Evolutionary conservation across 208 protist species (phyloP).

Genomic region (Trypanosomatidae sp.): DNA sequence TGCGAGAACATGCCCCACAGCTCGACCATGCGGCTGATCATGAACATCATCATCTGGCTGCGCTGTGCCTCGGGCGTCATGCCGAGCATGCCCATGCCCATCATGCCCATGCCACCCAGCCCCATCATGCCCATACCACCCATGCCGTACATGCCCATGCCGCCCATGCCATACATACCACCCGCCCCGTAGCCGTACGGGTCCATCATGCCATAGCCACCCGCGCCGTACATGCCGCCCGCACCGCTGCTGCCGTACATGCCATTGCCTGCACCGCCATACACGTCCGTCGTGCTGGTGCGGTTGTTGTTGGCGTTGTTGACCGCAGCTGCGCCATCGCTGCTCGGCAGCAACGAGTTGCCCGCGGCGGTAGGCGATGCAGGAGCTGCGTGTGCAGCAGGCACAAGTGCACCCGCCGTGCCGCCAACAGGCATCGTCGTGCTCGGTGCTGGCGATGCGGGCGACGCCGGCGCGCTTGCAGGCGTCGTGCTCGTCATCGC

Average conservation of each 20-base stretch:
- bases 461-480: neutral
- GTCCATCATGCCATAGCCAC: constrained; percentile 11
- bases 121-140: constrained; percentile 43
- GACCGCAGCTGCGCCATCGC: neutral
- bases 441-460: neutral
- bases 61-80: constrained; percentile 79
- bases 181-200: constrained; percentile 11
- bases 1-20: constrained; percentile 78
- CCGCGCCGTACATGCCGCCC: constrained; percentile 3
- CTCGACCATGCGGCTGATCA: constrained; percentile 73
- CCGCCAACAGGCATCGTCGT: neutral
- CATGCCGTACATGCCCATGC: constrained; percentile 23
- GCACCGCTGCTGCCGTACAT: constrained; percentile 3
- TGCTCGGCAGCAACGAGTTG: neutral
- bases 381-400: neutral
- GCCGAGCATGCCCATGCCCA: constrained; percentile 46
- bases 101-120: constrained; percentile 28
- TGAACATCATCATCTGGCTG: constrained; percentile 82
- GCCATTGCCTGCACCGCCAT: constrained; percentile 1
- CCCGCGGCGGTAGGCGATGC: neutral
- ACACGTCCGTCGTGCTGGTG: neutral
- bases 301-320: neutral
- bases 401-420: neutral
- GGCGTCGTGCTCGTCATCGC: neutral
- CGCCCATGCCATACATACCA: constrained; percentile 18